phyloP scores from a whole-genome alignment of 1,284 basidiomycete species.

The Irpex sp. region DNA sequence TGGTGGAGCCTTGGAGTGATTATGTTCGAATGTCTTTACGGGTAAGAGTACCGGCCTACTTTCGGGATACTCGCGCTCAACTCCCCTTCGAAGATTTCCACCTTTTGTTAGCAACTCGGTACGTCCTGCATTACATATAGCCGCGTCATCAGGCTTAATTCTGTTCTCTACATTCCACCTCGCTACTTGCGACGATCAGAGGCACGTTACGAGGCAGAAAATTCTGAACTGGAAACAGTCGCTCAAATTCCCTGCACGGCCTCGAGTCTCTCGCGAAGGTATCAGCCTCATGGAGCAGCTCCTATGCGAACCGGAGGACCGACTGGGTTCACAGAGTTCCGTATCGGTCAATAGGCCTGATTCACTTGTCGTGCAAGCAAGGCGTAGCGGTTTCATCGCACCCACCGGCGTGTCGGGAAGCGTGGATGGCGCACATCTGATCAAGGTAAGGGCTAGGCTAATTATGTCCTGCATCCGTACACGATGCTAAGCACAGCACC shows the following conservation, averaged over 20 bases:
- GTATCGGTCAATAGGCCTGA: conserved; percentile 72
- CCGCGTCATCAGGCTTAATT: neutral
- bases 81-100: conserved; percentile 62
- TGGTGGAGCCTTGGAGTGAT: conserved; percentile 98
- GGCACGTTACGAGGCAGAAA: conserved; percentile 88
- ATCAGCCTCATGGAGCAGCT: conserved; percentile 84
- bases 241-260: conserved; percentile 83
- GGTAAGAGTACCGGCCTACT: conserved; percentile 40
- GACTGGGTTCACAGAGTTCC: conserved; percentile 75
- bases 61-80: conserved; percentile 17
- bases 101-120: conserved; percentile 92
- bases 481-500: conserved; percentile 20
- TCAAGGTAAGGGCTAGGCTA: conserved; percentile 59
- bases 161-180: neutral
- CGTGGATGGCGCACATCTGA: conserved; percentile 81
- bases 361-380: conserved; percentile 68
- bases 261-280: conserved; percentile 81
- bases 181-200: conserved; percentile 35
- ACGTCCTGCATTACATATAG: conserved; percentile 24
- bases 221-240: conserved; percentile 91
- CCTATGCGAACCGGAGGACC: conserved; percentile 92
- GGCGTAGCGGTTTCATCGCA: conserved; percentile 71
- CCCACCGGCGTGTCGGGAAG: conserved; percentile 42
- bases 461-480: conserved; percentile 5
- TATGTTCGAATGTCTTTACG: conserved; percentile 87